Conservation (phyloP, 768 basidiomycete species). For the Mycena pura region DNA sequence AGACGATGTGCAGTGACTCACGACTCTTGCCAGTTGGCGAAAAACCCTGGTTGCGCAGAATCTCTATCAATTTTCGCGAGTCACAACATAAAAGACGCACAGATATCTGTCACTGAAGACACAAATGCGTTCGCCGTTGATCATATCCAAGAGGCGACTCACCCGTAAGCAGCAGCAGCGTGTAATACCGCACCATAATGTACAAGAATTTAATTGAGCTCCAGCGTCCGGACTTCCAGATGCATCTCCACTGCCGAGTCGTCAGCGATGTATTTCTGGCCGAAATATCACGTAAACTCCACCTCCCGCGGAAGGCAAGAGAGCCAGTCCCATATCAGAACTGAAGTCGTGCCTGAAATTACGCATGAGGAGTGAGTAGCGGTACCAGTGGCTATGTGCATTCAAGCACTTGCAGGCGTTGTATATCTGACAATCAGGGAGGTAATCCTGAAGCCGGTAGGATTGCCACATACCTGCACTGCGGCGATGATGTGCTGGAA, state of each 20-base stretch:
- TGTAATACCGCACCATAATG: slow-evolving; percentile 25
- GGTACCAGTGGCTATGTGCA: neutral
- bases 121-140: neutral
- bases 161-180: slow-evolving; percentile 22
- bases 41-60: slow-evolving; percentile 15
- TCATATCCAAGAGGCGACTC: neutral
- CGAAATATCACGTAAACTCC: neutral
- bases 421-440: slow-evolving; percentile 17
- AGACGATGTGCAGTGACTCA: too few relatives aligned
- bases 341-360: slow-evolving; percentile 24
- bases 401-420: slow-evolving; percentile 16
- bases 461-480: neutral
- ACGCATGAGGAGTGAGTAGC: neutral
- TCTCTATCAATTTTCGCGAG: too few relatives aligned
- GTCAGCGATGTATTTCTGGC: neutral
- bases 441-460: too few relatives aligned
- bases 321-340: slow-evolving; percentile 28
- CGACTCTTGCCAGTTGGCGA: slow-evolving; percentile 23
- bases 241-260: slow-evolving; percentile 12
- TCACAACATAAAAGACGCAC: slow-evolving; percentile 9
- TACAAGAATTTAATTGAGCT: slow-evolving; percentile 21
- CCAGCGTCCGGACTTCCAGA: slow-evolving; percentile 23
- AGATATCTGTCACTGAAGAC: slow-evolving; percentile 19
- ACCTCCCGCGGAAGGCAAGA: slow-evolving; percentile 28
- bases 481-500: slow-evolving; percentile 7